phyloP scores from a whole-genome alignment of 2,329 filamentous ascomycete species.

The Fusarium globosum region DNA sequence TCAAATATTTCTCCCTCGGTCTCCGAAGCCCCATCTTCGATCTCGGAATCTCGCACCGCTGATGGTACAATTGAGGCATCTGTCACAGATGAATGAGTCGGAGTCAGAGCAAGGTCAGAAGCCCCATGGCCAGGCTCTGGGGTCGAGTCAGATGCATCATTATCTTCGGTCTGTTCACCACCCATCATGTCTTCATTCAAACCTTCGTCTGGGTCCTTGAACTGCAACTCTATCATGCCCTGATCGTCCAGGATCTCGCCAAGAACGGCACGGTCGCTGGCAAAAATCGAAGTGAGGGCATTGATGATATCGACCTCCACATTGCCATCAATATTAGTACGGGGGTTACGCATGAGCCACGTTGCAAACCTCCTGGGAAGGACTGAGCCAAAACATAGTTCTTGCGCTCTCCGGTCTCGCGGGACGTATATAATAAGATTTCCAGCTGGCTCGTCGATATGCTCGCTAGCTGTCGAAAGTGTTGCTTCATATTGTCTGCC shows the following conservation, averaged over 20 bases:
- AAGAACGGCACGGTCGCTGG: slow-evolving; percentile 6
- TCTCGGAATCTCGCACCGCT: not conserved
- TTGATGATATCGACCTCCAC: slow-evolving; percentile 15
- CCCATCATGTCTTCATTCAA: not conserved
- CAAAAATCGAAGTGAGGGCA: slow-evolving; percentile 29
- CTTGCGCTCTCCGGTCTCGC: slow-evolving; percentile 6
- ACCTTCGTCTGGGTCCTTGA: slow-evolving; percentile 9
- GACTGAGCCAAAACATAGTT: slow-evolving; percentile 27
- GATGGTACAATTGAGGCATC: not conserved
- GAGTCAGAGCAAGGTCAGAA: slow-evolving; percentile 5
- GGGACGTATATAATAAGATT: slow-evolving; percentile 25
- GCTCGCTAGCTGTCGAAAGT: slow-evolving; percentile 18
- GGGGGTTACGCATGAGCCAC: slow-evolving; percentile 23
- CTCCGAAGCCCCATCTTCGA: not conserved
- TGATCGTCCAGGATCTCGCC: slow-evolving; percentile 26
- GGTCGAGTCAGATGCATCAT: not conserved
- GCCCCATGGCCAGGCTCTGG: not conserved
- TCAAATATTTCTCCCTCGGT: not conserved
- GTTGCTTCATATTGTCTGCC: not conserved
- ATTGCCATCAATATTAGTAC: not conserved
- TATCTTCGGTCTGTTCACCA: not conserved
- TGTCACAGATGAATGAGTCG: not conserved
- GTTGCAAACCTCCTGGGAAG: slow-evolving; percentile 22
- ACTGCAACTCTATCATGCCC: slow-evolving; percentile 23
- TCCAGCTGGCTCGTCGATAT: slow-evolving; percentile 10